These are phyloP conservation scores for Akebia trifoliata DNA, from an alignment of 164 flowering plant species.

Conservation along the genomic window DNA sequence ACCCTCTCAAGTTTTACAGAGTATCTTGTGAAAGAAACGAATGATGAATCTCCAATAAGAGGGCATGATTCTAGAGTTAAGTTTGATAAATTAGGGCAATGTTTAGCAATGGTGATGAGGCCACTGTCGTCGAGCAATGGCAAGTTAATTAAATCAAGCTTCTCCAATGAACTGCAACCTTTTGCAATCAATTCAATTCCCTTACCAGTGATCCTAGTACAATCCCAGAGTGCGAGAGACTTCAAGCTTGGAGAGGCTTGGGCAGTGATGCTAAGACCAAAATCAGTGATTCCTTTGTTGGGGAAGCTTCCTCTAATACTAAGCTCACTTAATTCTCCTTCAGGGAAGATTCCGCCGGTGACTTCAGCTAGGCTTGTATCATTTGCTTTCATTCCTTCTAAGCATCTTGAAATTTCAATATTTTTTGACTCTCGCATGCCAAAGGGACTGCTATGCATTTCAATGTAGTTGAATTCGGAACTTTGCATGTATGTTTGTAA, in stretches of 20 bases:
- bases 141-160: constrained; percentile 63
- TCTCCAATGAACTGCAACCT: constrained; percentile 56
- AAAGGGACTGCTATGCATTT: no score
- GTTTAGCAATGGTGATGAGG: constrained; percentile 58
- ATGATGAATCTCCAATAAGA: constrained; percentile 48
- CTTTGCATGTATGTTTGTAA: no score
- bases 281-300: constrained; percentile 43
- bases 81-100: constrained; percentile 50
- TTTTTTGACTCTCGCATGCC: no score
- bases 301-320: constrained; percentile 45
- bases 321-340: constrained; percentile 74
- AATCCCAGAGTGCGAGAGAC: constrained; percentile 62
- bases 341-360: no score
- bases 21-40: constrained; percentile 46
- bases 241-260: constrained; percentile 63
- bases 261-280: no score
- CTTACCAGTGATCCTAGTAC: constrained; percentile 45
- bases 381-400: no score
- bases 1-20: constrained; percentile 55
- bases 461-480: no score
- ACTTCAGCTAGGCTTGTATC: no score
- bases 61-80: constrained; percentile 62
- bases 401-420: no score
- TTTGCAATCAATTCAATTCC: constrained; percentile 61
- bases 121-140: constrained; percentile 52